Evolutionary conservation across 2,329 filamentous ascomycete species (phyloP), one percentile per base, ranked within the genome.

Genomic region (Cercospora zeina): DNA sequence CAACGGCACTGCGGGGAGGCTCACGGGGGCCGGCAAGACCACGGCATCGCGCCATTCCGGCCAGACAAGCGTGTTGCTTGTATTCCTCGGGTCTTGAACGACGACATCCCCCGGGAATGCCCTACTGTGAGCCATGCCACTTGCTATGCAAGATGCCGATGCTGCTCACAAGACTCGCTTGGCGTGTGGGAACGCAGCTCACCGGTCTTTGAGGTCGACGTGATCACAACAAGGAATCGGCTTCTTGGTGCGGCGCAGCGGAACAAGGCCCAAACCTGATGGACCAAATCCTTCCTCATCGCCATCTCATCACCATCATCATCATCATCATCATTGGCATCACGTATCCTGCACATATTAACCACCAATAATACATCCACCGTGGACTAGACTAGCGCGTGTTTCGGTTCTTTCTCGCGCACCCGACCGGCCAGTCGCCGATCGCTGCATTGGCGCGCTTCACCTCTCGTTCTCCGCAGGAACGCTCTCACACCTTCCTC

Each of bases 401-500:
- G n/a, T n/a, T n/a, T n/a, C n/a, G n/a, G n/a, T 45, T 16, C 16
- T 54, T 50, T 56, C 49, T 55, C 55, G 50, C 57, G 54, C 58
- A 61, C 42, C 54, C 62, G 58, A 53, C 39, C 31, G 58, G 53
- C 37, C 58, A 58, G 36, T 37, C 39, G 62, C 54, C 62, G 62
- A 63, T 64, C 62, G 37, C 53, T 61, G 62, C 62, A 58, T 58
- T 63, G 62, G 58, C 58, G 36, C 61, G 61, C 61, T 54, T 58
- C 54, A 55, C 31, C 42, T 50, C 45, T 3, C 36, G 3, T 8
- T 30, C 57, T 47, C 62, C 50, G 61, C 61, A 60, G 62, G 61
- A 58, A 63, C 62, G 27, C 57, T 53, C 53, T 45, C 24, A 3
- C 24, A 27, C 24, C 61, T 45, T 54, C 62, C 42, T 54, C 50